phyloP scores from a whole-genome alignment of 2,329 filamentous ascomycete genomes.

The Penicillium brevicompactum region DNA sequence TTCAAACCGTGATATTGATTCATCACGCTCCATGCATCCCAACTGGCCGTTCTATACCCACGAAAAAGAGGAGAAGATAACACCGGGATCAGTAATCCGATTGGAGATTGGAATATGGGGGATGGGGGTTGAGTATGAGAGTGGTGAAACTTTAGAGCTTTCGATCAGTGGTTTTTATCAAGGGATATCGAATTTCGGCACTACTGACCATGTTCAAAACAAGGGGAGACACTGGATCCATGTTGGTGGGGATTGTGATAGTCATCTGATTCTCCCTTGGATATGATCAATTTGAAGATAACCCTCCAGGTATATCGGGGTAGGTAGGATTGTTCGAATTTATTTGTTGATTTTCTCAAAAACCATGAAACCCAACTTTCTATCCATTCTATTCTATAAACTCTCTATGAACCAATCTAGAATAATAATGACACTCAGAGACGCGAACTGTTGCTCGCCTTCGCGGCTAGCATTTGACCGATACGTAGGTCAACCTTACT shows the following conservation, averaged over 20 bases:
- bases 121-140: constrained; percentile 50
- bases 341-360: too few species aligned
- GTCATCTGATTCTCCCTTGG: constrained; percentile 11
- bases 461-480: constrained; percentile 15
- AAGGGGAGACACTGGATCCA: constrained; percentile 13
- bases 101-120: constrained; percentile 54
- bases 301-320: too few species aligned
- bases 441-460: not conserved
- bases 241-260: constrained; percentile 12
- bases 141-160: constrained; percentile 34
- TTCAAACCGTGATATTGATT: constrained; percentile 46
- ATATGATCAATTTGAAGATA: not conserved
- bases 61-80: constrained; percentile 43
- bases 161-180: constrained; percentile 7
- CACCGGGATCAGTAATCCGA: constrained; percentile 43
- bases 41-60: constrained; percentile 45
- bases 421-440: not conserved
- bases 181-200: constrained; percentile 13
- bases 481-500: constrained; percentile 14
- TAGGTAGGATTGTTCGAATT: not conserved
- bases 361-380: too few species aligned
- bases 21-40: constrained; percentile 31
- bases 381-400: too few species aligned
- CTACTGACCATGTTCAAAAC: constrained; percentile 5
- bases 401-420: too few species aligned